These are phyloP conservation scores for Ophiocordyceps camponoti-floridani DNA, from an alignment of 2,329 filamentous ascomycete genomes.

Conservation along the genomic window DNA sequence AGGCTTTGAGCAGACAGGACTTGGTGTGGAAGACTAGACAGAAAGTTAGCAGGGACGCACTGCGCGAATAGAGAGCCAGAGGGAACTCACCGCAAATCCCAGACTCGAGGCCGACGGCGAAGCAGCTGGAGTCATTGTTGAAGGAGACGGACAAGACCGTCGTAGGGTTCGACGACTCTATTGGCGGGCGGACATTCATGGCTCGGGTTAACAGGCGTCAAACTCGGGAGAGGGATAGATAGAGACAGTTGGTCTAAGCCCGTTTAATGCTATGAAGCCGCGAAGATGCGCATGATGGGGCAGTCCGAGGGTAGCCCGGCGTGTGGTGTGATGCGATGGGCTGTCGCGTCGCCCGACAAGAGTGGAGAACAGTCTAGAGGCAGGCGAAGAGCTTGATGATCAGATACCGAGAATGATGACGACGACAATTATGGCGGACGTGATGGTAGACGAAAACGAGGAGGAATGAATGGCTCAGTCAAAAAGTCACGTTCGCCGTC, in stretches of 20 bases:
- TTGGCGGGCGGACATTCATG: conserved; percentile 82
- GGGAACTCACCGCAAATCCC: conserved; percentile 59
- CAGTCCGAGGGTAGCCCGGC: not conserved
- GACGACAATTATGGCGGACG: not conserved
- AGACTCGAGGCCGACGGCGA: conserved; percentile 70
- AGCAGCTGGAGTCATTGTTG: conserved; percentile 71
- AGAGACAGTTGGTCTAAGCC: not conserved
- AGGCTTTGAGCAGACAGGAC: conserved; percentile 48
- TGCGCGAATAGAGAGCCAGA: not conserved
- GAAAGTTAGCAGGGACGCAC: conserved; percentile 8
- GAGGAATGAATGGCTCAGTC: not conserved
- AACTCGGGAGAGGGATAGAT: not conserved
- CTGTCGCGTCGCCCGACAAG: not conserved
- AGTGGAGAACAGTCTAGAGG: not conserved
- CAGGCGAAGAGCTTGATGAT: not conserved
- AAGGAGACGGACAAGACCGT: conserved; percentile 70
- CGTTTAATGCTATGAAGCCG: not conserved
- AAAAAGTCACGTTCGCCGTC: not conserved
- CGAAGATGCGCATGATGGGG: not conserved
- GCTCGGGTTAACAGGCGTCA: conserved; percentile 1
- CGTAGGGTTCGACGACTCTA: conserved; percentile 59
- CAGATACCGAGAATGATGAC: not conserved
- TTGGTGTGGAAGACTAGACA: conserved; percentile 52
- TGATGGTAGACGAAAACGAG: not conserved
- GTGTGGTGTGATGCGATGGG: not conserved